Evolutionary conservation across 805 yeast genomes (phyloP), one percentile per base, ranked within the genome.

Genomic region (Henningerozyma blattae): DNA sequence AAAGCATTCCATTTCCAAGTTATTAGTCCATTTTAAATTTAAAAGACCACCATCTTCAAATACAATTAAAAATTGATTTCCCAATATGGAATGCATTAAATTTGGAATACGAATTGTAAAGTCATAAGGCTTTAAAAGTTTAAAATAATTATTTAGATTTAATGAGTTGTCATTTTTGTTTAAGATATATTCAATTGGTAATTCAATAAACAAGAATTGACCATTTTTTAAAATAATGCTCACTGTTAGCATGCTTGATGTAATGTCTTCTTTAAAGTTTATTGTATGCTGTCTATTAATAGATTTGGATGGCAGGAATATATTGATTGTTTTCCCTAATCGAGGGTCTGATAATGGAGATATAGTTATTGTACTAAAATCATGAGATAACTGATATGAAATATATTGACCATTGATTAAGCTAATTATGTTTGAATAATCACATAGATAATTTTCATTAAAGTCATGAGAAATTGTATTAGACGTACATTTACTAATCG

Each of bases 11-110:
- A n/a, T n/a, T 36, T 59, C 70, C 28, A 60, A 52, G 12, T 46
- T 43, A 2, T 34, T 28, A 9, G 34, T 20, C 40, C 50, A 54
- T 19, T 47, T 47, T 37, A 80, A 60, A 30, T 75, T 76, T 32
- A 84, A 56, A 28, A 86, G 52, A 1, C 87, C 84, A 18, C 96
- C 95, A 56, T 87, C 94, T 29, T 67, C 65, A 32, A 86, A 61
- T 4, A 84, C 64, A 0, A 79, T 72, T 3, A 85, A 50, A 7
- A 75, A 48, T 30, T 67, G 64, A 3, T 49, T 45, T 0, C 58
- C 40, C 22, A 70, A 65, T 13, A 75, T 54, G 1, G 77, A 52
- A 32, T 64, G 59, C 39, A 80, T 45, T 15, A 65, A 54, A 28
- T 71, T 69, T 2, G 89, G 85, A 17, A 57, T 54, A 45, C 80